Conservation (phyloP, 257 asterid genomes). For the Primulina huaijiensis region DNA sequence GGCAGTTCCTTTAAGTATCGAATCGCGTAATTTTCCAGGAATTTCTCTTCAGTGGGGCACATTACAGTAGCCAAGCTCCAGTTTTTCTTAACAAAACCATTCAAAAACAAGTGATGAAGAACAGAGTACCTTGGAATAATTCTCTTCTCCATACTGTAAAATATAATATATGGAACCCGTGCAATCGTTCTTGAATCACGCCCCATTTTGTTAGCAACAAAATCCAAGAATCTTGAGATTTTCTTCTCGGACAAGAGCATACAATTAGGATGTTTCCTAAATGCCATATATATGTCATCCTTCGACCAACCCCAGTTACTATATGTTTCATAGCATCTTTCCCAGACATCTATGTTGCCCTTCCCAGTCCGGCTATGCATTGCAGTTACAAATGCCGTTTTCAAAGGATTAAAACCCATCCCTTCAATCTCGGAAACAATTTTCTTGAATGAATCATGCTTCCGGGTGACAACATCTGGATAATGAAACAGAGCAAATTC, state of each 20-base stretch:
- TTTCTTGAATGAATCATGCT: not conserved
- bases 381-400: slow-evolving; percentile 12
- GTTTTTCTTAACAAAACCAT: slow-evolving; percentile 30
- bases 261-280: slow-evolving; percentile 25
- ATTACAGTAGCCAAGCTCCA: slow-evolving; percentile 16
- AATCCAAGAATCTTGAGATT: slow-evolving; percentile 18
- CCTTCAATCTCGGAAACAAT: not conserved
- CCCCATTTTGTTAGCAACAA: slow-evolving; percentile 26
- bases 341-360: slow-evolving; percentile 16
- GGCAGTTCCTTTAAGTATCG: slow-evolving; percentile 26
- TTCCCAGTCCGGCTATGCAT: slow-evolving; percentile 17
- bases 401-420: slow-evolving; percentile 8
- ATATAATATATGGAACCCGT: slow-evolving; percentile 2
- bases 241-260: slow-evolving; percentile 32
- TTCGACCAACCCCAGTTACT: slow-evolving; percentile 36
- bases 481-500: not conserved
- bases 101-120: slow-evolving; percentile 24
- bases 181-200: slow-evolving; percentile 26
- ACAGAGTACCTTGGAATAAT: slow-evolving; percentile 38
- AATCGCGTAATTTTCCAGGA: slow-evolving; percentile 27
- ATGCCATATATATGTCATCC: slow-evolving; percentile 30
- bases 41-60: slow-evolving; percentile 8
- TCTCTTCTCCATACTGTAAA: slow-evolving; percentile 29
- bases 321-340: slow-evolving; percentile 13
- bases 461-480: not conserved